These are phyloP conservation scores for Croton setiger DNA, from an alignment of 441 rosid species.

Conservation along the genomic window DNA sequence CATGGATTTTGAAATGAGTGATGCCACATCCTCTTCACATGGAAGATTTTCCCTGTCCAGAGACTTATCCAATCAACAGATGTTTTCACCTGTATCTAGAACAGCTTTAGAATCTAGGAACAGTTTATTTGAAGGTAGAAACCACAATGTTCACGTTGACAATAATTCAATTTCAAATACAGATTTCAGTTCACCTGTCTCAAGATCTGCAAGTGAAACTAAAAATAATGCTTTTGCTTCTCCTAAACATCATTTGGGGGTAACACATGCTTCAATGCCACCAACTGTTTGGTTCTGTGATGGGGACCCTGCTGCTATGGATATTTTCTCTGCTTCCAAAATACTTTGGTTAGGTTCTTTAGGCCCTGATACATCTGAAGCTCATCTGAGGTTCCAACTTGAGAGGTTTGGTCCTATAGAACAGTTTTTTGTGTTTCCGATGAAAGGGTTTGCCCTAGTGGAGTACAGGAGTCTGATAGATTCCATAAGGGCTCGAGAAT, in stretches of 20 bases:
- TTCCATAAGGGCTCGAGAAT: constrained; percentile 85
- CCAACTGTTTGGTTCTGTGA: constrained; percentile 69
- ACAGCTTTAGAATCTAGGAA: constrained; percentile 49
- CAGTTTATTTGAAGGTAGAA: constrained; percentile 67
- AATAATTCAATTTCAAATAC: constrained; percentile 30
- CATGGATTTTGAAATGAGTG: constrained; percentile 59
- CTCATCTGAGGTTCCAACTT: constrained; percentile 73
- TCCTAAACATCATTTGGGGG: constrained; percentile 52
- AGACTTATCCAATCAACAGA: constrained; percentile 51
- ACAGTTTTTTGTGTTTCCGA: constrained; percentile 67
- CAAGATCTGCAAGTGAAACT: constrained; percentile 34
- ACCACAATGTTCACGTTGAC: constrained; percentile 39
- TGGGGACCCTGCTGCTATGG: constrained; percentile 73
- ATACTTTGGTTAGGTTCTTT: constrained; percentile 84
- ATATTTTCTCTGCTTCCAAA: constrained; percentile 76
- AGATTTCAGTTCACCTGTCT: constrained; percentile 27
- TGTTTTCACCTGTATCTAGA: constrained; percentile 65
- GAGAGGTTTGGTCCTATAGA: constrained; percentile 86
- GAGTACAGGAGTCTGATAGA: constrained; percentile 88
- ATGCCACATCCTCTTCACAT: constrained; percentile 60
- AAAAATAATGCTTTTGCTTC: constrained; percentile 43
- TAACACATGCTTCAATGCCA: constrained; percentile 38
- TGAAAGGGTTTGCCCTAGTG: constrained; percentile 75
- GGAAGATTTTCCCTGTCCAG: constrained; percentile 64
- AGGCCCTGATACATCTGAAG: constrained; percentile 76